Evolutionary conservation across 108 stramenopile species (phyloP), one percentile per base, ranked within the genome.

Genomic region (Skeletonema costatum): DNA sequence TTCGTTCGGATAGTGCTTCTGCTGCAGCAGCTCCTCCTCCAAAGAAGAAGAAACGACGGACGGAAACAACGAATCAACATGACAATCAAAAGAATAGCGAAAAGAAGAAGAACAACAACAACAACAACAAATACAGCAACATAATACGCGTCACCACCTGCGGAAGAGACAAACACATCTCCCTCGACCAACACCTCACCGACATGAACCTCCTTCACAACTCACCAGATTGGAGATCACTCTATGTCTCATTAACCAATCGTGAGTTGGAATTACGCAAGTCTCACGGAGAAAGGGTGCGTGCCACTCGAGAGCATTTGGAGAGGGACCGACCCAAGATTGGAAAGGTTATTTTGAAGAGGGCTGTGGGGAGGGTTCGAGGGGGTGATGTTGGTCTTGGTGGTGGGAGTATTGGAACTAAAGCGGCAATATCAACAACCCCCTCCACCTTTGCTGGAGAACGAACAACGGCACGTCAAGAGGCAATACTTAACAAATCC

Each of bases 221-320:
- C 13, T 75, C 81, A 41, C 70, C 74, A 32, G 69, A 71, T 21
- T 81, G 80, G 80, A 70, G 73, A 76, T 75, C 74, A 11, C 68
- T 79, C 11, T 74, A 70, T 33, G 33, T 50, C 1, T 38, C 61
- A 44, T 67, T 74, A 4, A 35, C 35, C 39, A 56, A 76, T 39
- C 79, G 79, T 11, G 75, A 71, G 48, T 21, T 42, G 51, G 39
- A 48, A 32, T 60, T 76, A 5, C 59, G 77, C 9, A 69, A 63
- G 59, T 73, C 81, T 9, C 77, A 75, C 12, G 77, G 78, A 67
- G 73, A 76, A 32, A 67, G 66, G 7, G 81, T 77, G 10, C 73
- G 80, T 39, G 66, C 80, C 51, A 88, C 29, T 10, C 84, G 91
- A 10, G 86, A 84, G 85, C 88, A 68, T 89, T 87, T 82, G 65